Evolutionary conservation across 2,329 filamentous ascomycete species (phyloP), one percentile per base, ranked within the genome.

Genomic region (Phialemonium atrogriseum): DNA sequence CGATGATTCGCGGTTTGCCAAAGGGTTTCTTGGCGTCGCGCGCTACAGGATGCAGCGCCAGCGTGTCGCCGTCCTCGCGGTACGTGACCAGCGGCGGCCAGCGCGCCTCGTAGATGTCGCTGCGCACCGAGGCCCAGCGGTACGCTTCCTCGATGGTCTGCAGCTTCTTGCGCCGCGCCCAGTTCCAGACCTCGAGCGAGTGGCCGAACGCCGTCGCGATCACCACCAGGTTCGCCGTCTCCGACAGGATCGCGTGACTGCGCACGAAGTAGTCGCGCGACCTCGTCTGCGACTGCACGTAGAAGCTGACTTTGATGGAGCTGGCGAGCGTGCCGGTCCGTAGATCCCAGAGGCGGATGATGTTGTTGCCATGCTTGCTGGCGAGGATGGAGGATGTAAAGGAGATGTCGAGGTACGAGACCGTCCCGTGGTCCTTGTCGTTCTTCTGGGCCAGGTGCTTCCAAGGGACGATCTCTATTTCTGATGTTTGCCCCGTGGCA

Each of bases 191-290:
- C 32, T 61, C 57, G 22, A 62, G 42, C 3, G 51, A 45, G 31
- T 58, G 50, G 17, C 59, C 59, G 31, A 62, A 62, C 6, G 50
- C 51, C 2, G 56, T 49, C n/a, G 58, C 48, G 24, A 62, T 52
- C 22, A 55, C 59, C 10, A 59, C 48, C 17, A 62, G 41, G 27
- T 45, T 55, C n/a, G 48, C 48, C 1, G 55, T 39, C 39, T 62
- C 59, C 3, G 58, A 61, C 10, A 62, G 47, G 35, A 62, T 58
- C 20, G 55, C 51, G 36, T 62, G 59, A 34, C 57, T 60, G 35
- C 58, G 57, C n/a, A 62, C 56, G 32, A 62, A 50, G 37, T 60
- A 62, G 22, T 62, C 58, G 33, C 59, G 54, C 5, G 54, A 59
- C 1, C 59, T 54, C 2, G 50, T 43, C 27, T 54, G 55, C 1